Evolutionary conservation across 768 basidiomycete genomes (phyloP).

Genomic region (Lentinula edodes): DNA sequence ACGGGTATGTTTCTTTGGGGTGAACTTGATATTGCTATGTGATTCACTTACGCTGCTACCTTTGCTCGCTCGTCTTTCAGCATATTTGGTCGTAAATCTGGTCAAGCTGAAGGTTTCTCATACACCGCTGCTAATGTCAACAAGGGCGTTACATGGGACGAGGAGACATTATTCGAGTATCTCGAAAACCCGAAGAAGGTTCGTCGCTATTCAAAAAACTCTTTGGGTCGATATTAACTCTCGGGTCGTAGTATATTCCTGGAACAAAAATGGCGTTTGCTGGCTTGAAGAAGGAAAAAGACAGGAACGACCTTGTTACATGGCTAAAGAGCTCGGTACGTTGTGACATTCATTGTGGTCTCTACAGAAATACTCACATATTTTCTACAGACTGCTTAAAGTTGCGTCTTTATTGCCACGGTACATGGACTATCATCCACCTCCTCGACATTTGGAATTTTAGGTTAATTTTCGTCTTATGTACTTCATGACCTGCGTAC

Average conservation of each 20-base stretch:
- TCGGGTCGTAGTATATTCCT: conserved; percentile 67
- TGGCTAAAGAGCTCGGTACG: conserved; percentile 68
- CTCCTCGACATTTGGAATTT: neutral
- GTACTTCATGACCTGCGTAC: neutral
- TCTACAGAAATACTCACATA: conserved; percentile 14
- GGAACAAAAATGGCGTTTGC: conserved; percentile 99
- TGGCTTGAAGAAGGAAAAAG: conserved; percentile 98
- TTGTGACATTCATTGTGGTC: conserved; percentile 19
- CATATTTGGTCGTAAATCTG: conserved; percentile 81
- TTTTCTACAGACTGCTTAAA: conserved; percentile 1
- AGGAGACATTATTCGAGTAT: conserved; percentile 91
- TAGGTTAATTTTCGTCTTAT: neutral
- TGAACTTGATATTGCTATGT: neutral
- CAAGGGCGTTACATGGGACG: conserved; percentile 86
- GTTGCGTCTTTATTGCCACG: neutral
- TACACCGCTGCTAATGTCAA: conserved; percentile 95
- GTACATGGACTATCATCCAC: neutral
- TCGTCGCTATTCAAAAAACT: conserved; percentile 13
- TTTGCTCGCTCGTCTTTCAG: conserved; percentile 28
- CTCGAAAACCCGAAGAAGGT: conserved; percentile 98
- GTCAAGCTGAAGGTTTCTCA: conserved; percentile 78
- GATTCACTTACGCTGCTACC: neutral
- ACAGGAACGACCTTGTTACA: conserved; percentile 90
- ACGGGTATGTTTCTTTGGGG: conserved; percentile 56
- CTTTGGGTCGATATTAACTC: neutral